Evolutionary conservation across 805 yeast genomes (phyloP), one percentile per base, ranked within the genome.

Genomic region (Candida insectalens): DNA sequence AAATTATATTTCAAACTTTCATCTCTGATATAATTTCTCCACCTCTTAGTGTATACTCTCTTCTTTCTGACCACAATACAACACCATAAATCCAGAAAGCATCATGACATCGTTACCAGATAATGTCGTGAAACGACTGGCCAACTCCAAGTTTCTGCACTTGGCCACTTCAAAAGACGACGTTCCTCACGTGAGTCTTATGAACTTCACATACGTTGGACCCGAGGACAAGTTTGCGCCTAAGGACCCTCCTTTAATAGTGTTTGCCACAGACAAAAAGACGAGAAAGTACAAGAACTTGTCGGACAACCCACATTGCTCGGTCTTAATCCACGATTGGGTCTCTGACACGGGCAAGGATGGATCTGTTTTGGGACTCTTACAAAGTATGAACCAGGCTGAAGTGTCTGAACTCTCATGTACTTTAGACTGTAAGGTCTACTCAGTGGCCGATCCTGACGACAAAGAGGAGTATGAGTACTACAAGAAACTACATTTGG

Each of bases 241-340:
- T 3, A 18, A 10, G 4, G 10, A 18, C 16, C 14, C 5, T 15
- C 25, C 37, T 9, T 27, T 37, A 8, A 71, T 87, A 32, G 71
- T 89, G 13, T 63, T 88, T 37, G 75, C 95, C 2, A 76, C 94
- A 1, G 77, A 77, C 2, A 71, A 68, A 37, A 59, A 69, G 35
- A 84, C 96, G 7, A 74, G 74, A 38, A 89, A 88, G 58, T 83
- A 69, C 55, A 57, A 66, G 23, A 88, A 89, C 57, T 71, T 89
- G 33, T 41, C 54, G 10, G 56, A 58, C 25, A 89, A 89, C 51
- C 87, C 89, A 6, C 67, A 72, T 27, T 95, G 89, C 5, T 80
- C 95, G 0, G 53, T 89, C 29, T 63, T 89, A 39, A 74, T 89
- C 28, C 97, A 89, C 52, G 97, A 89, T 48, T 88, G 96, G 96